Evolutionary conservation across 2,329 filamentous ascomycete species (phyloP), one percentile per base, ranked within the genome.

Genomic region (Nemania abortiva): DNA sequence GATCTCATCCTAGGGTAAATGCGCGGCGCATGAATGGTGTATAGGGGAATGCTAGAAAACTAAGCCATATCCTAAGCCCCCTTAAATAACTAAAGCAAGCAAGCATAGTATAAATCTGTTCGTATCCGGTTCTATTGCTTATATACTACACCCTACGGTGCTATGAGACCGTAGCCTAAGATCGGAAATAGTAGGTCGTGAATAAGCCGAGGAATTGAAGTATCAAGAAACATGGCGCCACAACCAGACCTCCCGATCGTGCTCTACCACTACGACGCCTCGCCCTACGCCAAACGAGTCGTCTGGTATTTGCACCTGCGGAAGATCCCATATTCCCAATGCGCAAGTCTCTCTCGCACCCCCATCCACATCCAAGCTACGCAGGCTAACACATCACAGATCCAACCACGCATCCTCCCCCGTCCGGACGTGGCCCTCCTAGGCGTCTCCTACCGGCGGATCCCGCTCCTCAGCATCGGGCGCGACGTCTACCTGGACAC

Each of bases 401-500:
- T 89, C 58, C 91, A 93, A 88, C 90, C 91, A 0, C 81, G 83
- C 2, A 84, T 87, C 39, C 82, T 93, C 76, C 91, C 91, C 6
- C 88, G 91, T 29, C 90, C 90, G 0, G 90, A 92, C 76, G 76
- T 93, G 15, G 79, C 82, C 20, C 81, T 82, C 1, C 84, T 94
- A 15, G 90, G 89, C 29, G 84, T 93, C 63, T 81, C 83, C 6
- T 91, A 94, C 80, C 87, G 91, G 3, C 90, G 91, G 66, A 92
- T 93, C 65, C 91, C 91, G 1, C 76, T 93, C 59, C 79, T 93
- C 59, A 81, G 88, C 24, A 89, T 93, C 72, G 91, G 90, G 18
- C 83, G 87, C 6, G 88, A 92, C 75, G 81, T 94, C 52, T 93
- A 92, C 81, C 82, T 88, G 69, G 91, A 94, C 82, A 90, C 89